Conservation (phyloP, 345 rosid species). For the Gossypium bickii region DNA sequence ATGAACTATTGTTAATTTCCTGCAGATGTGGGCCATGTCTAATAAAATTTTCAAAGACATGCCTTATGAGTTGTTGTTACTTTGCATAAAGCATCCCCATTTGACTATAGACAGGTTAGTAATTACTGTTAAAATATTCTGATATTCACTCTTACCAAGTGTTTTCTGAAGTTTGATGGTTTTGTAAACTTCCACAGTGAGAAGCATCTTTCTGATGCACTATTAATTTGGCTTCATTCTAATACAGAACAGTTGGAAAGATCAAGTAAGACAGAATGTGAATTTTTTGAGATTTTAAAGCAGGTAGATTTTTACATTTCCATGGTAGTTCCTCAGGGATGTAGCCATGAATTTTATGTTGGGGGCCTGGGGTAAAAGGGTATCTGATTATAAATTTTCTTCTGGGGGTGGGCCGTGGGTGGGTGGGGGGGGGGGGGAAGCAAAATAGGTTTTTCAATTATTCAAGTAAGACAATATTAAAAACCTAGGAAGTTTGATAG, state of each 20-base stretch:
- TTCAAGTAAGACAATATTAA: background rate
- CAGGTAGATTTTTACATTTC: constrained; percentile 40
- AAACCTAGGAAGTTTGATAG: background rate
- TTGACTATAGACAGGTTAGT: constrained; percentile 60
- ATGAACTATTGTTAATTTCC: constrained; percentile 22
- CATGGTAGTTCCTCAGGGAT: background rate
- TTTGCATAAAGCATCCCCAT: constrained; percentile 52
- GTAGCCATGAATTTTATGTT: background rate
- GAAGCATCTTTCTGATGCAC: constrained; percentile 62
- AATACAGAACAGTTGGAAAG: constrained; percentile 26
- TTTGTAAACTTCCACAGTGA: constrained; percentile 50
- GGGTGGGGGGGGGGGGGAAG: background rate
- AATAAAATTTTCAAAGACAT: constrained; percentile 40
- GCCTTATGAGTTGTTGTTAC: constrained; percentile 48
- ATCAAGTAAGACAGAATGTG: constrained; percentile 24
- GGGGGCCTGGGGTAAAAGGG: background rate
- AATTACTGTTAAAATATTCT: constrained; percentile 5
- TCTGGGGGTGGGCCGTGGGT: background rate
- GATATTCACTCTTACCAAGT: background rate
- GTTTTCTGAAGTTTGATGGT: constrained; percentile 30
- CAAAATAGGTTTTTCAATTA: background rate
- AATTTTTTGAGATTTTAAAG: constrained; percentile 38
- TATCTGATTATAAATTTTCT: background rate
- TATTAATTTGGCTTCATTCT: constrained; percentile 59
- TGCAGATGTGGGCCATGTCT: constrained; percentile 60